Conservation (phyloP, 768 basidiomycete genomes). For the Cyclocybe cylindracea region DNA sequence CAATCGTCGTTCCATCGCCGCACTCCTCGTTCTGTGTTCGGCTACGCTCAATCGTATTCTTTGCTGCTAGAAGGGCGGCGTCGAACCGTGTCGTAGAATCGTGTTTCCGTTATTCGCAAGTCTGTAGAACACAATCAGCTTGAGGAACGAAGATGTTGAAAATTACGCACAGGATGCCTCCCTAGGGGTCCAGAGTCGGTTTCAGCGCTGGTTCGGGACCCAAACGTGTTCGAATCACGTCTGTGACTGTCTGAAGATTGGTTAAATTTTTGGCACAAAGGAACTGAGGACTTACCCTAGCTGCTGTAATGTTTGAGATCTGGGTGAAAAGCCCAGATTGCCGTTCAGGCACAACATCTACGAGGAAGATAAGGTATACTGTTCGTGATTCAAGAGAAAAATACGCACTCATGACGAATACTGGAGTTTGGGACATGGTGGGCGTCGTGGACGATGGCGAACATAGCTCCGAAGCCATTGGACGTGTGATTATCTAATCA, state of each 20-base stretch:
- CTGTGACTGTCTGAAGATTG: slow-evolving; percentile 78
- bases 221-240: slow-evolving; percentile 96
- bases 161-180: slow-evolving; percentile 86
- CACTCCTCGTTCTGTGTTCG: no score
- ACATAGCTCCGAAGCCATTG: no score
- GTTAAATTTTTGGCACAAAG: neutral
- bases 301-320: slow-evolving; percentile 94
- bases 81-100: no score
- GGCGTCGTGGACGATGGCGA: no score
- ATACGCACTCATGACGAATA: slow-evolving; percentile 79
- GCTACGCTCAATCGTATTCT: no score
- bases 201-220: slow-evolving; percentile 99
- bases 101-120: no score
- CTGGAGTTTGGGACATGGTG: slow-evolving; percentile 68
- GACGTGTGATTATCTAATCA: no score
- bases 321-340: slow-evolving; percentile 95
- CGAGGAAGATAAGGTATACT: neutral
- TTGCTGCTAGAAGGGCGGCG: no score
- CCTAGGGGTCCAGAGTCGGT: slow-evolving; percentile 99
- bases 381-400: neutral
- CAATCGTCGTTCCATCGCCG: no score
- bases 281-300: slow-evolving; percentile 65
- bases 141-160: neutral
- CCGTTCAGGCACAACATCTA: slow-evolving; percentile 92
- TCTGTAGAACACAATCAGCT: no score